These are phyloP conservation scores for Lentinula guzmanii DNA, from an alignment of 768 basidiomycete genomes.

Conservation along the genomic window DNA sequence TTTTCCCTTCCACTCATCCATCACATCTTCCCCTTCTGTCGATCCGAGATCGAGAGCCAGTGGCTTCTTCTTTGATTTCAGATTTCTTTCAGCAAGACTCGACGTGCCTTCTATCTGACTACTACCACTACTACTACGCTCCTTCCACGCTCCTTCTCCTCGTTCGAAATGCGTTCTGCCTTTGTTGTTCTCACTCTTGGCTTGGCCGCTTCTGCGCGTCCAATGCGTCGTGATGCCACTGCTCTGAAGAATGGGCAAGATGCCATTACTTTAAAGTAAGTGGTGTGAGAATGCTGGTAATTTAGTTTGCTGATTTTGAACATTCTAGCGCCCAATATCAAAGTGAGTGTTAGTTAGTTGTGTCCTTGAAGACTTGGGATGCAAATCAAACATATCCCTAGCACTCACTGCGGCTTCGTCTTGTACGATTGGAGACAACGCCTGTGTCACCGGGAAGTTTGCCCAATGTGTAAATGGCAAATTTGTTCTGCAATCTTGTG, in stretches of 20 bases:
- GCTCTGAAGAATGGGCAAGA: conserved; percentile 16
- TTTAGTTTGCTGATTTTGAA: not conserved
- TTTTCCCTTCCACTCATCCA: conserved; percentile 8
- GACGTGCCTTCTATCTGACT: conserved; percentile 20
- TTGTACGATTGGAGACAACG: conserved; percentile 33
- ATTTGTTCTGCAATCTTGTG: conserved; percentile 30
- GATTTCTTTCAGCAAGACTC: conserved; percentile 7
- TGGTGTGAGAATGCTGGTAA: not conserved
- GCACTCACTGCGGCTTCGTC: conserved; percentile 25
- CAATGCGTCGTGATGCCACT: conserved; percentile 27
- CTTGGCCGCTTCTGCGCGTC: conserved; percentile 27
- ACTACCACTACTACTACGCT: not conserved
- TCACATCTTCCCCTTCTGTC: conserved; percentile 10
- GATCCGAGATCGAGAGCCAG: conserved; percentile 19
- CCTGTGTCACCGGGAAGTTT: conserved; percentile 44
- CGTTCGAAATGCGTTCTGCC: conserved; percentile 16
- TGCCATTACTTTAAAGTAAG: conserved; percentile 29
- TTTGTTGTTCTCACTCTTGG: conserved; percentile 29
- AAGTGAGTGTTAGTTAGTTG: conserved; percentile 7
- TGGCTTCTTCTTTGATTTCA: conserved; percentile 11
- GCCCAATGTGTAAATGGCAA: conserved; percentile 52
- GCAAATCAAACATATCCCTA: conserved; percentile 23
- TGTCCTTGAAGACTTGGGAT: not conserved
- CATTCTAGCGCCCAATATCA: not conserved
- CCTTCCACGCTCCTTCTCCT: conserved; percentile 28